Base-by-base conservation (phyloP, 2,329 filamentous ascomycete species). In the Thielaviopsis euricoi region DNA sequence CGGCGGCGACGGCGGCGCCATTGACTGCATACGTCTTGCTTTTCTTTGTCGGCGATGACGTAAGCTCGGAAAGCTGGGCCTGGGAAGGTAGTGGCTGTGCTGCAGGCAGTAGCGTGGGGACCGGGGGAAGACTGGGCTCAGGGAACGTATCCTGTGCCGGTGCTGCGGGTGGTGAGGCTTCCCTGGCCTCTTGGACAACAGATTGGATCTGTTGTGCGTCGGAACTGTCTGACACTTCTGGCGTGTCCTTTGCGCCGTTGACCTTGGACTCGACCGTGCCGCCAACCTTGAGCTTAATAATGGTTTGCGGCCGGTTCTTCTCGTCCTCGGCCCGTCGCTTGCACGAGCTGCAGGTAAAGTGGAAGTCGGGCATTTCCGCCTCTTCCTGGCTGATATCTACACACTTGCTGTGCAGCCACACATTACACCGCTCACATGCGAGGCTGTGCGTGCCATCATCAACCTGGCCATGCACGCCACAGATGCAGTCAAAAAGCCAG, bases 361-460 rank as follows among this genome's bases (percentile, higher is more conserved):
- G 83, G 65, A 97, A 97, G 63, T 94, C 87, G 1, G 88, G 82
- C 52, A 83, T 77, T 62, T 95, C 91, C 0, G 89, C 90, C 62
- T 90, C 86, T 60, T 78, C 73, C 64, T 94, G 80, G 52, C 80
- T 79, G 62, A 97, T 86, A 48, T 84, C 85, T 60, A 95, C 79
- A 67, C 93, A 98, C 65, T 86, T 88, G 74, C 89, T 95, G 67
- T 98, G 93, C 68, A 97, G 91, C 93, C 93, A 98, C 53, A 95
- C 85, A 67, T 85, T 94, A 74, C 93, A 98, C 63, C 78, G 83
- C 67, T 98, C 93, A 71, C 93, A 98, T 26, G 90, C 87, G 62
- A 98, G 83, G 67, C 89, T 95, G 67, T 95, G 90, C 7, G 88
- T 85, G 40, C 93, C 93, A 67, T 97, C 93, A 65, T 98, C 93